Evolutionary conservation across 2,329 filamentous ascomycete genomes (phyloP).

Genomic region (Celoporthe dispersa): DNA sequence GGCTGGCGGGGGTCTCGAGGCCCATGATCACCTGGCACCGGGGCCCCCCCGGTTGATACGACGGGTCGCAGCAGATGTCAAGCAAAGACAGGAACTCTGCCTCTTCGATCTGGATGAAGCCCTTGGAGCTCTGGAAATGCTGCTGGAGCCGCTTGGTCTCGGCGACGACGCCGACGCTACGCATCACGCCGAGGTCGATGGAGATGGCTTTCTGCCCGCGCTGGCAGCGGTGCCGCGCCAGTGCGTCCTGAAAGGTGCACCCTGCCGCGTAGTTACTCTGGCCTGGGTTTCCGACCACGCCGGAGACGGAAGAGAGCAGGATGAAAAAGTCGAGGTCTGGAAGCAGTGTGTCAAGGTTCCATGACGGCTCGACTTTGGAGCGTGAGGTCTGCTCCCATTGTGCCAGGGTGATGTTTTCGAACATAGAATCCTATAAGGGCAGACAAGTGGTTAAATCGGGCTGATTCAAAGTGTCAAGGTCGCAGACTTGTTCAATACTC

Average conservation of each 20-base stretch:
- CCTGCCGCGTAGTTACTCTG: slow-evolving; percentile 40
- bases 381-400: slow-evolving; percentile 26
- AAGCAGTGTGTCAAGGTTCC: slow-evolving; percentile 34
- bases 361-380: slow-evolving; percentile 26
- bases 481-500: too few relatives aligned
- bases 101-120: slow-evolving; percentile 33
- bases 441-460: too few relatives aligned
- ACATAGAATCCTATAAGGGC: background rate
- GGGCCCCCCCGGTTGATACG: slow-evolving; percentile 5
- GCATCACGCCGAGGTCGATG: slow-evolving; percentile 35
- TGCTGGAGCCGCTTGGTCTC: slow-evolving; percentile 29
- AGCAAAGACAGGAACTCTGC: slow-evolving; percentile 35
- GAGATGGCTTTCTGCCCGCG: slow-evolving; percentile 28
- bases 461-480: too few relatives aligned
- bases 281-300: slow-evolving; percentile 33
- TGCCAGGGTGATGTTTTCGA: slow-evolving; percentile 17
- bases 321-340: slow-evolving; percentile 39
- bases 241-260: slow-evolving; percentile 41
- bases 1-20: too few relatives aligned
- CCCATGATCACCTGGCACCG: slow-evolving; percentile 16
- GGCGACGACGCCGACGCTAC: slow-evolving; percentile 33
- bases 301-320: slow-evolving; percentile 35
- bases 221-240: slow-evolving; percentile 21
- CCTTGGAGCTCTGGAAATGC: slow-evolving; percentile 21
- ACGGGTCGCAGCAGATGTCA: slow-evolving; percentile 30